Conservation (phyloP, 139 green algal genomes). For the Marvania coccoides region DNA sequence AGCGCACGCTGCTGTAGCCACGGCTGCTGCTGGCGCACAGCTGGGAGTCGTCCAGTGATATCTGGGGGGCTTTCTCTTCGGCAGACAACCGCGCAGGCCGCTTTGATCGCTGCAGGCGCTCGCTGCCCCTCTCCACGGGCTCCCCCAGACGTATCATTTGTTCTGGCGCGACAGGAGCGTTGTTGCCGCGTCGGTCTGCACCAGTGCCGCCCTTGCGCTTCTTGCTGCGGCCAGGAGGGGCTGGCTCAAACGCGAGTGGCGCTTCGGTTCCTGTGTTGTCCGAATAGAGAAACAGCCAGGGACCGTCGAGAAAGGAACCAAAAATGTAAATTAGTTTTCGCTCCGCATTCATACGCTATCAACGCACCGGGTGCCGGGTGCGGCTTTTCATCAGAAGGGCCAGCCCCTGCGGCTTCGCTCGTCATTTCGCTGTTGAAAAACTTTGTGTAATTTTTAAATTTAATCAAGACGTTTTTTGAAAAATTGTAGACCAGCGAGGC, state of each 20-base stretch:
- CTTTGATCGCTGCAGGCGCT: slow-evolving; percentile 14
- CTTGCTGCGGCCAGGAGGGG: background rate
- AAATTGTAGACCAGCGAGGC: no score
- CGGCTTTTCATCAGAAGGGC: no score
- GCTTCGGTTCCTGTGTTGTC: background rate
- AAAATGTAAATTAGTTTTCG: no score
- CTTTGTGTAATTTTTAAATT: no score
- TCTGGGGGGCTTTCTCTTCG: slow-evolving; percentile 43
- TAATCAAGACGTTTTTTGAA: no score
- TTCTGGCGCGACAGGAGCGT: background rate
- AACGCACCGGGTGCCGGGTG: no score
- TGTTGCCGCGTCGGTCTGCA: no score
- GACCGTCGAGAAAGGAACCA: no score
- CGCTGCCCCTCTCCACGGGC: background rate
- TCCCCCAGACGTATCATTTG: background rate
- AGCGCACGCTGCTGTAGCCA: slow-evolving; percentile 58
- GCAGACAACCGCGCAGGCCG: slow-evolving; percentile 37
- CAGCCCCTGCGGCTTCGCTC: no score
- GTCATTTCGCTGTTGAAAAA: no score
- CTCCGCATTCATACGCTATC: no score
- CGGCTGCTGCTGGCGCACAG: slow-evolving; percentile 51
- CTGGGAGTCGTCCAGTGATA: slow-evolving; percentile 46
- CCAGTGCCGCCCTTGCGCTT: background rate
- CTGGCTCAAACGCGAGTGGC: background rate
- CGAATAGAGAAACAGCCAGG: no score